Percentiles rank a stretch among this genome's conserved stretches.
These are phyloP conservation scores for Lasiodiplodia hormozganensis DNA, from an alignment of 2,329 filamentous ascomycete genomes.

Conservation along the genomic window DNA sequence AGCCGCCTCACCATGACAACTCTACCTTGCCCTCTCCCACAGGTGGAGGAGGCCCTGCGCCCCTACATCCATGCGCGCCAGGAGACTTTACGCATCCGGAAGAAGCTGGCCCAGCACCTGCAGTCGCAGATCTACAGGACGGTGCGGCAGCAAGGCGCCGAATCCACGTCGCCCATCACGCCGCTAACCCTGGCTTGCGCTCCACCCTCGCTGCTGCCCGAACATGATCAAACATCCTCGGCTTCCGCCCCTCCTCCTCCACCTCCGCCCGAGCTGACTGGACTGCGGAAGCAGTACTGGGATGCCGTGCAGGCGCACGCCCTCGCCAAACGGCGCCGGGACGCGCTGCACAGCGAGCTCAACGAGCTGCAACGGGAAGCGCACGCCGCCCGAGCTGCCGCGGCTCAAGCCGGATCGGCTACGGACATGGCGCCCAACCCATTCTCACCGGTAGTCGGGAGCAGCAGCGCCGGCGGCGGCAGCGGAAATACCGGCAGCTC, in stretches of 20 bases:
- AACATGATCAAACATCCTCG: neutral
- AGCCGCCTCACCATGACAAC: constrained; percentile 11
- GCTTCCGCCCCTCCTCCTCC: neutral
- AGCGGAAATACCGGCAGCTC: neutral
- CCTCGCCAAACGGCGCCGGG: constrained; percentile 49
- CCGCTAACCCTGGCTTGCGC: constrained; percentile 45
- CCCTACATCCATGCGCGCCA: constrained; percentile 46
- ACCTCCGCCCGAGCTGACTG: constrained; percentile 47
- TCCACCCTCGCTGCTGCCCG: constrained; percentile 34
- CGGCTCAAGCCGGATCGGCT: neutral
- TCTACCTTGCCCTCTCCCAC: constrained; percentile 45
- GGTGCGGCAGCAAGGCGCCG: constrained; percentile 3
- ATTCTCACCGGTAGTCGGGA: neutral
- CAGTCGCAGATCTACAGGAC: constrained; percentile 35
- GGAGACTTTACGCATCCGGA: constrained; percentile 46
- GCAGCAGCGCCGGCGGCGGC: neutral
- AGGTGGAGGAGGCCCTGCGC: constrained; percentile 44
- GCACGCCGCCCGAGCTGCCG: constrained; percentile 21
- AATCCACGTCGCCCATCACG: constrained; percentile 32
- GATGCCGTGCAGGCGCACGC: constrained; percentile 53
- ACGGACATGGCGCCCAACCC: neutral
- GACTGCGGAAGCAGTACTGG: constrained; percentile 53
- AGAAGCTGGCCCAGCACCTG: constrained; percentile 42
- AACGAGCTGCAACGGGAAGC: constrained; percentile 38
- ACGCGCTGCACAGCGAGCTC: constrained; percentile 42